A percentile compares a stretch with the other conserved stretches of the same genome.
Conservation (phyloP, 1,284 basidiomycete species). For the Schizophyllum amplum region DNA sequence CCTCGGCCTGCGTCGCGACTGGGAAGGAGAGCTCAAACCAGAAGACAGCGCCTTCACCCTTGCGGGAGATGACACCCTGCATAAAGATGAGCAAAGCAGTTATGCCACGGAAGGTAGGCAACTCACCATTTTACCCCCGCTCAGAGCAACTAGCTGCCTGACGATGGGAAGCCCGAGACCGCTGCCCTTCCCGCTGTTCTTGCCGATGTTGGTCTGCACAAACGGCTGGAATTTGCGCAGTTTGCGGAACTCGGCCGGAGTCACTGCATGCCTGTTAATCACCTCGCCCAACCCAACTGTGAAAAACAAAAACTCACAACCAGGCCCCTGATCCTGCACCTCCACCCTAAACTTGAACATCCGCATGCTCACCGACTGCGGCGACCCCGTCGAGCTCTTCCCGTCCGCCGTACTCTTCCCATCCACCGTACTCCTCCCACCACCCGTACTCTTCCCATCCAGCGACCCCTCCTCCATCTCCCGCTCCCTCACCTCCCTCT, state of each 20-base stretch:
- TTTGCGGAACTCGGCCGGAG: neutral
- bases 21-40: slow-evolving; percentile 36
- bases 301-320: neutral
- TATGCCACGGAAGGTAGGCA: neutral
- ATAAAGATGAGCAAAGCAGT: neutral
- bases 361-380: neutral
- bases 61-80: slow-evolving; percentile 23
- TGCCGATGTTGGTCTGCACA: slow-evolving; percentile 11
- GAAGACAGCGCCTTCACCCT: slow-evolving; percentile 28
- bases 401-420: neutral
- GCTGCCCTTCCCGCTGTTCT: slow-evolving; percentile 85
- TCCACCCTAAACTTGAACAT: neutral
- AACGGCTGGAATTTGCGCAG: slow-evolving; percentile 21
- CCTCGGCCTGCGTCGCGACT: slow-evolving; percentile 14
- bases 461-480: neutral
- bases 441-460: neutral
- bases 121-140: slow-evolving; percentile 39
- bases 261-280: neutral
- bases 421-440: neutral
- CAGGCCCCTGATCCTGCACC: neutral
- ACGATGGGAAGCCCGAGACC: slow-evolving; percentile 85
- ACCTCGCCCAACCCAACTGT: neutral
- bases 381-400: neutral
- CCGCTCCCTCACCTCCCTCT: neutral
- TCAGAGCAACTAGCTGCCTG: slow-evolving; percentile 83